Evolutionary conservation across 352 stramenopile genomes (phyloP).

Genomic region (Phytophthora citrophthora): DNA sequence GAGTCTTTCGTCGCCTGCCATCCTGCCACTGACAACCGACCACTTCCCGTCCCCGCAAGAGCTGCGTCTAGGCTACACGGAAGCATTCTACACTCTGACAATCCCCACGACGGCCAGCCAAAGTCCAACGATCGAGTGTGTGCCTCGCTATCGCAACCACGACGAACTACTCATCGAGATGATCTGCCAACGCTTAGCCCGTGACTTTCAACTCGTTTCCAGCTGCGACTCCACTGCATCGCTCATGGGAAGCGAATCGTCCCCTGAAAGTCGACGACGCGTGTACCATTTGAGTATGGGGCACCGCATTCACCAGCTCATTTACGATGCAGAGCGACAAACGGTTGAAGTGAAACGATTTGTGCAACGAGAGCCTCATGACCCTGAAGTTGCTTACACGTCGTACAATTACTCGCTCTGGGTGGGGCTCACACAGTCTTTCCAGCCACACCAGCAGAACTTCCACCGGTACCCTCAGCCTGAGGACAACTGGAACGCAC

Average conservation of each 20-base stretch:
- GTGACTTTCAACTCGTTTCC: slow-evolving; percentile 81
- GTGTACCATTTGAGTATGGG: slow-evolving; percentile 82
- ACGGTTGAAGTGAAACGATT: slow-evolving; percentile 85
- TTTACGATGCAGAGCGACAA: slow-evolving; percentile 74
- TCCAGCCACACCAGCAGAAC: slow-evolving; percentile 73
- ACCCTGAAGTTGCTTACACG: slow-evolving; percentile 40
- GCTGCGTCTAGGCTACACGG: slow-evolving; percentile 64
- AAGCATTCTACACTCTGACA: slow-evolving; percentile 86
- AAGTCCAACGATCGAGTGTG: slow-evolving; percentile 41
- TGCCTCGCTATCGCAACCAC: slow-evolving; percentile 68
- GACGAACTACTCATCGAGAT: slow-evolving; percentile 82
- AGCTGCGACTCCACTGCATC: slow-evolving; percentile 41
- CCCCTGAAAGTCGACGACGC: slow-evolving; percentile 26
- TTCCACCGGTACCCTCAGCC: slow-evolving; percentile 75
- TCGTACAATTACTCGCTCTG: slow-evolving; percentile 81
- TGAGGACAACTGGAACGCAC: slow-evolving; percentile 82
- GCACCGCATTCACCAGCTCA: slow-evolving; percentile 82
- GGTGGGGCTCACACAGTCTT: slow-evolving; percentile 65
- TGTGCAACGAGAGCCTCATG: slow-evolving; percentile 52
- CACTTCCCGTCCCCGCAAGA: slow-evolving; percentile 84
- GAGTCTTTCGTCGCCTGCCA: slow-evolving; percentile 94
- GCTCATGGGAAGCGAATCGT: slow-evolving; percentile 31
- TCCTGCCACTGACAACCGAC: slow-evolving; percentile 92
- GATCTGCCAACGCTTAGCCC: slow-evolving; percentile 79
- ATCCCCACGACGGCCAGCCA: slow-evolving; percentile 50